A percentile compares a stretch with the other conserved stretches of the same genome.
These are phyloP conservation scores for Epichloe coenophiala DNA, from an alignment of 2,329 filamentous ascomycete genomes.

Conservation along the genomic window DNA sequence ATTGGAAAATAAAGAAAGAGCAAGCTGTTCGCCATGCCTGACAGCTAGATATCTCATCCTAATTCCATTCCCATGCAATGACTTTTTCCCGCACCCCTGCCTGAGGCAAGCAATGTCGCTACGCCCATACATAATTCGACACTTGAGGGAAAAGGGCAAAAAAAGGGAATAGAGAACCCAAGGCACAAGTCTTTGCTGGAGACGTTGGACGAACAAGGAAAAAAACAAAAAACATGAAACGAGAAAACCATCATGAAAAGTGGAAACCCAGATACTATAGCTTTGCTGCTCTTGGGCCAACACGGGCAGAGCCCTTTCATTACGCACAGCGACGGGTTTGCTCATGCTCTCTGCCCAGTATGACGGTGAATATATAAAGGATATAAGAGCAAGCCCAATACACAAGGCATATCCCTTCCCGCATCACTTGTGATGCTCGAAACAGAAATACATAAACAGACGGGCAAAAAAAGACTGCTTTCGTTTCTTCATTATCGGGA, in stretches of 20 bases:
- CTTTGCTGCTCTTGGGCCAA: background rate
- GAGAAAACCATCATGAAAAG: background rate
- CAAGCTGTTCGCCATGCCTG: too few relatives aligned
- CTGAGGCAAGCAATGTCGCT: too few relatives aligned
- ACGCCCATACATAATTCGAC: too few relatives aligned
- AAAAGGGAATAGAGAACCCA: accelerated
- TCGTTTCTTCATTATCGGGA: background rate
- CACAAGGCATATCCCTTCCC: background rate
- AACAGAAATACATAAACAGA: background rate
- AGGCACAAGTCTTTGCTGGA: too few relatives aligned
- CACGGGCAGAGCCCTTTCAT: background rate
- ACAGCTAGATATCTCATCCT: too few relatives aligned
- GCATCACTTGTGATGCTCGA: background rate
- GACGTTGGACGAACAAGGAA: background rate
- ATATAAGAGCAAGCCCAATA: background rate
- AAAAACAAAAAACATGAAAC: background rate
- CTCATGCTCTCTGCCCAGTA: background rate
- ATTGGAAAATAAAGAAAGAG: too few relatives aligned
- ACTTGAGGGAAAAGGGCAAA: too few relatives aligned
- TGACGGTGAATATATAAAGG: background rate
- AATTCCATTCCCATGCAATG: too few relatives aligned
- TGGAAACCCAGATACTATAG: too few relatives aligned
- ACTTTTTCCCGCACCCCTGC: too few relatives aligned
- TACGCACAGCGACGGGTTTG: background rate
- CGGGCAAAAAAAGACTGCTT: background rate